These are phyloP conservation scores for Sporothrix variecibatus DNA, from an alignment of 2,329 filamentous ascomycete genomes.

Conservation along the genomic window DNA sequence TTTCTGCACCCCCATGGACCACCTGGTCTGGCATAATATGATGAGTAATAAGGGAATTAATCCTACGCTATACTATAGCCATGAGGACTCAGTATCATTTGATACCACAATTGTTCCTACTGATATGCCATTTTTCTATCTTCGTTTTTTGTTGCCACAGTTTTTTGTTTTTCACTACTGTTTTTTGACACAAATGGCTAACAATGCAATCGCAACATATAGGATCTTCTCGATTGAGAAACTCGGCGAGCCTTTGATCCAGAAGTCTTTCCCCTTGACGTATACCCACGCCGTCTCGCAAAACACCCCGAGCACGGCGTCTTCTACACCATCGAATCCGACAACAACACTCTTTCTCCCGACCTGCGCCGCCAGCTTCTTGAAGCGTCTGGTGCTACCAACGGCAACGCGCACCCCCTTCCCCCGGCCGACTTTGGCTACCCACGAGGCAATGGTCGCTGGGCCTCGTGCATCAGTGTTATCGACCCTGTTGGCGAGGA, in stretches of 20 bases:
- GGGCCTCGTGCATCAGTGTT: conserved; percentile 94
- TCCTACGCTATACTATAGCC: conserved; percentile 53
- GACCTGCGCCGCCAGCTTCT: conserved; percentile 75
- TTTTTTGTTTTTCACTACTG: neutral
- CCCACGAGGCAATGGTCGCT: conserved; percentile 77
- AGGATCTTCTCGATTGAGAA: conserved; percentile 92
- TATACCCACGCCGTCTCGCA: conserved; percentile 86
- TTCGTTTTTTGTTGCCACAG: conserved; percentile 18
- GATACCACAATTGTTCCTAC: conserved; percentile 94
- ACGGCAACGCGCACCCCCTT: conserved; percentile 70
- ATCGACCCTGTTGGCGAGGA: conserved; percentile 81
- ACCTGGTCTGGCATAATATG: conserved; percentile 41
- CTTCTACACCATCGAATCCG: conserved; percentile 92
- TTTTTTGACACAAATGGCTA: conserved; percentile 34
- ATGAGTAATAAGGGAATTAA: conserved; percentile 60
- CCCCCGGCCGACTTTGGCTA: conserved; percentile 87
- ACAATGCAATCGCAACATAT: conserved; percentile 33
- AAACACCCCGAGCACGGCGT: conserved; percentile 84
- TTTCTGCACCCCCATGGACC: conserved; percentile 28
- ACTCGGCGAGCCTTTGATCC: conserved; percentile 79
- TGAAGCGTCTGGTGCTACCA: conserved; percentile 68
- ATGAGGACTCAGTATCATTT: conserved; percentile 59
- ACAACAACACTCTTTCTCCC: conserved; percentile 85
- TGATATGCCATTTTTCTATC: conserved; percentile 57
- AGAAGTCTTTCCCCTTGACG: conserved; percentile 80